A percentile compares a stretch with the other conserved stretches of the same genome.
Evolutionary conservation across 2,329 filamentous ascomycete genomes (phyloP).

Genomic region (Hypocreales sp.): DNA sequence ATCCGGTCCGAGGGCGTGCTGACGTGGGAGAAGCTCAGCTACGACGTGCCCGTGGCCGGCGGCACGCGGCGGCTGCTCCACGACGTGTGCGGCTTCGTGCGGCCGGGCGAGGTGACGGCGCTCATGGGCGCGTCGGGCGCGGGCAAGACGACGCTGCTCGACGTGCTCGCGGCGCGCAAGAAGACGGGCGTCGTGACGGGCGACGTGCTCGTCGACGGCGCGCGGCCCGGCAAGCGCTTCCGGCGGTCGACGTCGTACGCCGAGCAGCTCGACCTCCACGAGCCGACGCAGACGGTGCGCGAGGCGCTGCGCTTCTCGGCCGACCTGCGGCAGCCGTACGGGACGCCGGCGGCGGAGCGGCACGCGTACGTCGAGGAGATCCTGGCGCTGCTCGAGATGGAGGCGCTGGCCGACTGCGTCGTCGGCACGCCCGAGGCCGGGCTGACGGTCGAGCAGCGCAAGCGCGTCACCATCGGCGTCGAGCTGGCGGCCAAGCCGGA

Average conservation of each 20-base stretch:
- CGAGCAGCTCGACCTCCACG: slow-evolving; percentile 47
- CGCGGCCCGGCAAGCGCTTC: slow-evolving; percentile 41
- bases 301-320: slow-evolving; percentile 50
- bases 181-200: slow-evolving; percentile 45
- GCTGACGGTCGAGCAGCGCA: slow-evolving; percentile 48
- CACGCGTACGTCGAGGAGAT: slow-evolving; percentile 46
- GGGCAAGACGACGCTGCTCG: slow-evolving; percentile 73
- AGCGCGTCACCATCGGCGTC: slow-evolving; percentile 81
- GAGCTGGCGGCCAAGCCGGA: slow-evolving; percentile 75
- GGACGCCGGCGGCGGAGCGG: slow-evolving; percentile 37
- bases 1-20: slow-evolving; percentile 52
- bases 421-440: slow-evolving; percentile 51
- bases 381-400: slow-evolving; percentile 42
- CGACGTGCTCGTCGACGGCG: slow-evolving; percentile 40
- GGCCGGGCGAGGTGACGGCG: slow-evolving; percentile 62
- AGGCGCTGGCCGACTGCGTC: slow-evolving; percentile 40
- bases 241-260: slow-evolving; percentile 47
- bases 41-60: slow-evolving; percentile 48
- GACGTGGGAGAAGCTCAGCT: slow-evolving; percentile 77
- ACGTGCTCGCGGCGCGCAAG: slow-evolving; percentile 51
- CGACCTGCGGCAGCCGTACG: slow-evolving; percentile 39
- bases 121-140: slow-evolving; percentile 76
- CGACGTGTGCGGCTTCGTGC: slow-evolving; percentile 51
- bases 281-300: slow-evolving; percentile 45
- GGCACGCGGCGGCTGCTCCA: slow-evolving; percentile 40